Percentiles rank a stretch among this genome's conserved stretches.
These are phyloP conservation scores for Talaromyces liani DNA, from an alignment of 495 filamentous ascomycete species.

Conservation along the genomic window DNA sequence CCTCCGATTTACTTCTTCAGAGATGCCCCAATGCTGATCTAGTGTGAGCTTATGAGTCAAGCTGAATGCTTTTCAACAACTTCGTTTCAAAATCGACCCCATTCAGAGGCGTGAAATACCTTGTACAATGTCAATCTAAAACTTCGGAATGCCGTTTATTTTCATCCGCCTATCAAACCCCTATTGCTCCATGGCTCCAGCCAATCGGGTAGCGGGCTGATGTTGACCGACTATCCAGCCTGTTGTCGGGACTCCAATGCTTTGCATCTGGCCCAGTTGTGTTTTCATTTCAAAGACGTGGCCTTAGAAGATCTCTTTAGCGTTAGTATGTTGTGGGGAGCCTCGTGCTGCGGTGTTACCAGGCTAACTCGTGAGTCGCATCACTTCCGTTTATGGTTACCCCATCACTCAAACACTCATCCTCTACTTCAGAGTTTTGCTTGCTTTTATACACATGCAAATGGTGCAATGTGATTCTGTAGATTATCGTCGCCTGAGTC, in stretches of 20 bases:
- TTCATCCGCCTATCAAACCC: neutral
- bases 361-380: conserved; percentile 1
- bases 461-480: neutral
- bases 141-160: conserved; percentile 1
- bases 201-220: conserved; percentile 6
- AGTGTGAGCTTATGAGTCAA: neutral
- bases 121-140: conserved; percentile 2
- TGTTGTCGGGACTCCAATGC: conserved; percentile 5
- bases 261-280: neutral
- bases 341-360: conserved; percentile 7
- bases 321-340: conserved; percentile 5
- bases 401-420: neutral
- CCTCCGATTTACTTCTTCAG: conserved; percentile 1
- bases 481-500: neutral
- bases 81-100: neutral
- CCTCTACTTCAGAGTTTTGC: neutral
- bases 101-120: neutral
- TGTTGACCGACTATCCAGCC: conserved; percentile 3
- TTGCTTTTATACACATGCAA: neutral
- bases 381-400: conserved; percentile 1
- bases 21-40: neutral
- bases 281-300: conserved; percentile 1
- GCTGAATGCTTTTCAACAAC: neutral
- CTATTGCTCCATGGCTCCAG: neutral
- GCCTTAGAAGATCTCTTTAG: conserved; percentile 7